These are phyloP conservation scores for Globisporangium cylindrosporum DNA, from an alignment of 352 stramenopile genomes.

Conservation along the genomic window DNA sequence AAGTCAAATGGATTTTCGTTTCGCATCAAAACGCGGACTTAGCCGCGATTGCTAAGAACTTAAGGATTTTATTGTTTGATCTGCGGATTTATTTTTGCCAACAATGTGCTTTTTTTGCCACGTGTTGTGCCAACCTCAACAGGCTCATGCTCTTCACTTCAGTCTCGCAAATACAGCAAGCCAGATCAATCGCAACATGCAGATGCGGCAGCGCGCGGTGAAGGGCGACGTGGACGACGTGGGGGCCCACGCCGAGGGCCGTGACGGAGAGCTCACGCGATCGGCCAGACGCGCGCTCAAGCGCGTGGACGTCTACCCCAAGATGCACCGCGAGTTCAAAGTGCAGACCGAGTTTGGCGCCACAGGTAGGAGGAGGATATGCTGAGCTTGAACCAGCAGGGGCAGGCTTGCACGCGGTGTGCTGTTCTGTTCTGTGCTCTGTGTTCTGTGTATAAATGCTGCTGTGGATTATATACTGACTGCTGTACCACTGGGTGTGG, in stretches of 20 bases:
- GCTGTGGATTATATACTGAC: neutral
- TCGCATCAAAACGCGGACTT: too few relatives aligned
- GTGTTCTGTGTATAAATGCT: neutral
- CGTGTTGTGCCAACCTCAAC: too few relatives aligned
- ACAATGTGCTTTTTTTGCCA: too few relatives aligned
- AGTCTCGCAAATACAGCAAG: neutral
- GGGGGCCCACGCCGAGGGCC: constrained; percentile 22
- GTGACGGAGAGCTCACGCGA: constrained; percentile 37
- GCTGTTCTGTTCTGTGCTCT: neutral
- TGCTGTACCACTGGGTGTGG: neutral
- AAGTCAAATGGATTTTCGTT: too few relatives aligned
- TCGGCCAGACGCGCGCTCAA: constrained; percentile 66
- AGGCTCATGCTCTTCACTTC: neutral
- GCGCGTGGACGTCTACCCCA: constrained; percentile 92
- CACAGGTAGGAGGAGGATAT: constrained; percentile 29
- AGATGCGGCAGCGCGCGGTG: constrained; percentile 56
- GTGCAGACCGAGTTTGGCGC: constrained; percentile 93
- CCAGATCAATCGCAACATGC: neutral
- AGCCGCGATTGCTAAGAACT: too few relatives aligned
- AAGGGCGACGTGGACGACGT: constrained; percentile 65
- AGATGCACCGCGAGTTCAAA: constrained; percentile 95
- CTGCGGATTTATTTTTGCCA: neutral
- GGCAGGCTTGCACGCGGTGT: too few relatives aligned
- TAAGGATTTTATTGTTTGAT: too few relatives aligned
- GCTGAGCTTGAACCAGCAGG: too few relatives aligned